Evolutionary conservation across 1,139 yeast species (phyloP), one percentile per base, ranked within the genome.

Genomic region (Zhuliangozyma parablackwelliae): DNA sequence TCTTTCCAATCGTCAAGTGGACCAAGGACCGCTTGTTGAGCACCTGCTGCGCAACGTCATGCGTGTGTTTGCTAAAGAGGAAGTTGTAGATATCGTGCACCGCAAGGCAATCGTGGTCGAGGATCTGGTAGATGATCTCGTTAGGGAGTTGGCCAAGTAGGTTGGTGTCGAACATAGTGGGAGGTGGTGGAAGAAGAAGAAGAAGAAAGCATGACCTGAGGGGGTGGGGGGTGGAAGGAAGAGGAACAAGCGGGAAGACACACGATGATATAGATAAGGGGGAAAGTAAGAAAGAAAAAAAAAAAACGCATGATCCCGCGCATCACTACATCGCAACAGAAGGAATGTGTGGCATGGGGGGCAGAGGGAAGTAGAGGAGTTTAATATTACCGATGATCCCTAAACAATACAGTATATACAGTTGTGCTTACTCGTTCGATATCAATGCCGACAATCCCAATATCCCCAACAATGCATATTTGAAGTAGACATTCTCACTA

Each of bases 401-500:
- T 16, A 16, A 16, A 16, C 16, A 16, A 16, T 16, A 16, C 16
- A 16, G 4, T 16, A 3, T 16, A 16, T 16, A 16, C 16, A 16
- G 16, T 16, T 16, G 7, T 23, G 24, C 28, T 11, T 44, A 44
- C 29, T 75, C 83, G 36, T 67, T 69, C n/a, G 70, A 62, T 24
- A 79, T 54, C 28, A 80, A 53, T 7, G 82, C 67, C 5, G 82
- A 69, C 20, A 87, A 40, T 5, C 82, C 86, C 63, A 87, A 70
- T 31, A 80, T 54, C 1, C 85, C 95, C 47, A 88, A 63, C 51
- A 87, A 61, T 2, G 80, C 81, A 49, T 75, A 82, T 54, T 84
- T 82, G 60, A 85, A 78, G 54, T 84, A 85, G 37, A 75, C 75
- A 53, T 88, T 88, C 55, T 94, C 98, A n/a, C 96, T 86, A 49